phyloP scores from a whole-genome alignment of 805 yeast genomes.

The Kodamaea kakaduensis region DNA sequence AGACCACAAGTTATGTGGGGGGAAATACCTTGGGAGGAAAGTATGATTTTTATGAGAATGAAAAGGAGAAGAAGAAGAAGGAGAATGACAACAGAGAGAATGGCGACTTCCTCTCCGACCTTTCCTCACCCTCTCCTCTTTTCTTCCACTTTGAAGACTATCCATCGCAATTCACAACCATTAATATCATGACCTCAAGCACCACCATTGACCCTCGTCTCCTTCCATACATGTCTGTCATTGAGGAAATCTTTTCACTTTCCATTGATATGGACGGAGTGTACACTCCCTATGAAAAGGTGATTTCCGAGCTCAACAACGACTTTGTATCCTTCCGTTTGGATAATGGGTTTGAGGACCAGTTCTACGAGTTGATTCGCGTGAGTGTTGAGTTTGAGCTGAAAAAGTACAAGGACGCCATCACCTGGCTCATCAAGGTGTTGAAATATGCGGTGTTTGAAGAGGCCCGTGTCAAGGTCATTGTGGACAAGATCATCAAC shows the following conservation, averaged over 20 bases:
- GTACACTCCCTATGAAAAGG: constrained; percentile 64
- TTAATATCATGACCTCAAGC: constrained; percentile 59
- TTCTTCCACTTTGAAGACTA: constrained; percentile 76
- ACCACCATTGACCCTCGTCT: constrained; percentile 46
- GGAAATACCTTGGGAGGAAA: constrained; percentile 32
- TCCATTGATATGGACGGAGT: constrained; percentile 65
- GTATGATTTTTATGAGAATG: constrained; percentile 25
- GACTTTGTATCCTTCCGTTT: constrained; percentile 65
- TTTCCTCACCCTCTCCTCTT: constrained; percentile 25
- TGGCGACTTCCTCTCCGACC: no score
- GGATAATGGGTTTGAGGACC: constrained; percentile 53
- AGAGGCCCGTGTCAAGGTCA: constrained; percentile 61
- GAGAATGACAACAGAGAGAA: no score
- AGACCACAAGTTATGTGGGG: constrained; percentile 60
- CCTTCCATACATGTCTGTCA: constrained; percentile 58
- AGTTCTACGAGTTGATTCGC: constrained; percentile 62
- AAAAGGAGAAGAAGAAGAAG: constrained; percentile 19
- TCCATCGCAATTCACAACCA: constrained; percentile 72
- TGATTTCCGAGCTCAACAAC: constrained; percentile 64
- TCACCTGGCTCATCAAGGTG: constrained; percentile 71
- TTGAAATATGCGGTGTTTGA: constrained; percentile 69
- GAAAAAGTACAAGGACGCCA: constrained; percentile 60
- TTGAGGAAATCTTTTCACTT: constrained; percentile 66
- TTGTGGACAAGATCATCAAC: constrained; percentile 58
- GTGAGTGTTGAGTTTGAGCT: constrained; percentile 59